Evolutionary conservation across 108 stramenopile species (phyloP).

Genomic region (Bacterosira constricta): DNA sequence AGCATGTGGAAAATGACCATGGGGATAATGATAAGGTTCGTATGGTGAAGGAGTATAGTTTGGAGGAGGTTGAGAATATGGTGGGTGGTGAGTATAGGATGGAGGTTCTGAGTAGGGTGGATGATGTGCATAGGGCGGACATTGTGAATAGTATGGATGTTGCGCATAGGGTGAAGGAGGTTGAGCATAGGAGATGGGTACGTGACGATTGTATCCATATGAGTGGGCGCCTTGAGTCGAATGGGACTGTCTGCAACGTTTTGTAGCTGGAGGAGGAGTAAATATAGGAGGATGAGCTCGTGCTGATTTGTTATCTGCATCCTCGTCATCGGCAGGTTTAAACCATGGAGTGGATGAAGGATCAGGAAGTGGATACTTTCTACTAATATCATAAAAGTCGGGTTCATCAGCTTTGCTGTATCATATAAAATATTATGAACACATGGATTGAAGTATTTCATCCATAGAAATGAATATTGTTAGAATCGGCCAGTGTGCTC

Average conservation of each 20-base stretch:
- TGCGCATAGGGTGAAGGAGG: background rate
- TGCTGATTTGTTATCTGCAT: background rate
- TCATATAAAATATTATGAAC: background rate
- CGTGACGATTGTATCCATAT: background rate
- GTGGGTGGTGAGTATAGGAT: background rate
- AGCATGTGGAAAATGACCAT: no score
- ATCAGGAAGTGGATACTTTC: conserved; percentile 3
- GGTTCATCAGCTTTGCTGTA: conserved; percentile 1
- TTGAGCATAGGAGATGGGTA: background rate
- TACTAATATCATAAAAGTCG: conserved; percentile 2
- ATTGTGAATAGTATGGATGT: background rate
- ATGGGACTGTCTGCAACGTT: background rate
- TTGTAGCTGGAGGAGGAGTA: background rate
- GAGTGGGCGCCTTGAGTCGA: background rate
- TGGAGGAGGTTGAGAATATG: background rate
- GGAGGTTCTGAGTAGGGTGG: conserved; percentile 8
- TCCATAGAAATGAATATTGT: background rate
- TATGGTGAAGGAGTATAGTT: no score
- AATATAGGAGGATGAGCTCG: background rate
- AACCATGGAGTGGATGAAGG: background rate
- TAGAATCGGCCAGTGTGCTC: background rate
- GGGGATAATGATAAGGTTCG: no score
- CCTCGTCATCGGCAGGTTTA: background rate
- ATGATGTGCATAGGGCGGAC: conserved; percentile 1
- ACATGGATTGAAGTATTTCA: background rate